Evolutionary conservation across 1,284 basidiomycete genomes (phyloP), one percentile per base, ranked within the genome.

Genomic region (Ceratobasidium sp.): DNA sequence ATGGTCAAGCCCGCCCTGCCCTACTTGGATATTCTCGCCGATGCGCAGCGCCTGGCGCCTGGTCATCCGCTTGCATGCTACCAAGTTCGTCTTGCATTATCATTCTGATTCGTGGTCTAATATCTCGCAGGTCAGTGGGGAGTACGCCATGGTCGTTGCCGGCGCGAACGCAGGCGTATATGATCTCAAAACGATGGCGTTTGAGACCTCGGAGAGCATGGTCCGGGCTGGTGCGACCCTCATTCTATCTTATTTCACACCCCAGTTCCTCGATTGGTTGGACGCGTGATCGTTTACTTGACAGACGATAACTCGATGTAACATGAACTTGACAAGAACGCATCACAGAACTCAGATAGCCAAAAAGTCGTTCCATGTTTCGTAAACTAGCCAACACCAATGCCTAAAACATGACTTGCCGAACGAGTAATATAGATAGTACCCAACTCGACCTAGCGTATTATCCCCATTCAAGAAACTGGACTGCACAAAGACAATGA

Each of bases 1-100:
- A 99, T 99, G 96, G 94, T 99, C 77, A 99, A 99, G 78, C 97
- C 97, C 10, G 87, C 93, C 0, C 80, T 98, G 70, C 96, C 96
- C 0, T 99, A 99, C 82, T 91, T 99, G 57, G 97, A 99, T 80
- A 90, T 99, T 77, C 90, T 99, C 71, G 85, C 91, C 38, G 94
- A 98, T 76, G 94, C 94, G 25, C 60, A 58, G 32, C 80, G 89
- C 73, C 83, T 98, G 47, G 90, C 92, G 0, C 87, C 88, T 0
- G 89, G 97, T 77, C 89, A 94, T 75, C 96, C 95, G 0, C 83
- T 96, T 29, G 97, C 97, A 0, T 94, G 92, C 76, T 99, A 99
- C 80, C 94, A 96, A 80, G 95, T 98, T 25, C 1, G 49, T 53
- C 31, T 22, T 1, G n/a, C 15, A 2, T 34, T 29, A 10, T 40